A percentile compares a stretch with the other conserved stretches of the same genome.
Conservation (phyloP, 2,329 filamentous ascomycete genomes). For the Fusarium scirpi region DNA sequence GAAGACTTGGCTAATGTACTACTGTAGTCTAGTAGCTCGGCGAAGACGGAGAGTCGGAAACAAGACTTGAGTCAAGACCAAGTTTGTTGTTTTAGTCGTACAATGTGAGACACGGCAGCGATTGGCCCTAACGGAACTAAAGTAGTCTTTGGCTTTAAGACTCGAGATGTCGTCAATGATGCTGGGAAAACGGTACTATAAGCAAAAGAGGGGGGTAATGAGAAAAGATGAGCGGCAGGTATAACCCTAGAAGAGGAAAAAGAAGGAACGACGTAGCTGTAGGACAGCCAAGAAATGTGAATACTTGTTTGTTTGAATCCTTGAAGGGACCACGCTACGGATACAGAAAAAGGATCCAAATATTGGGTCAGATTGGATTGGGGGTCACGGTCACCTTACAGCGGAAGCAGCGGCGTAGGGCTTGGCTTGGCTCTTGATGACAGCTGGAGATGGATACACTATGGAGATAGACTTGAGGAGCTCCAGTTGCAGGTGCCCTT, state of each 20-base stretch:
- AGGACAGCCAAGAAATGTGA: slow-evolving; percentile 27
- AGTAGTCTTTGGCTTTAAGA: slow-evolving; percentile 7
- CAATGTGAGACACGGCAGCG: slow-evolving; percentile 20
- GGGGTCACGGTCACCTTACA: not conserved
- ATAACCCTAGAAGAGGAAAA: slow-evolving; percentile 1
- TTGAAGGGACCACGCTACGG: not conserved
- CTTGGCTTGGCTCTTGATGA: slow-evolving; percentile 4
- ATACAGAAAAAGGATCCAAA: not conserved
- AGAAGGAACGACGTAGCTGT: slow-evolving; percentile 21
- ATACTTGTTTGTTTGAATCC: slow-evolving; percentile 26
- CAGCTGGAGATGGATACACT: slow-evolving; percentile 1
- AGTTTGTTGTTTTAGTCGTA: slow-evolving; percentile 10
- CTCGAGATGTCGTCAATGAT: slow-evolving; percentile 21
- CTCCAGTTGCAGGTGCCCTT: not conserved
- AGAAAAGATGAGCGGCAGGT: not conserved
- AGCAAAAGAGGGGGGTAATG: not conserved
- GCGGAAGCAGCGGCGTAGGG: slow-evolving; percentile 11
- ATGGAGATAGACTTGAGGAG: not conserved
- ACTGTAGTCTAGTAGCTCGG: slow-evolving; percentile 4
- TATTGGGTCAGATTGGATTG: not conserved
- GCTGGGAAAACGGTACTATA: not conserved
- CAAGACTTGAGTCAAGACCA: slow-evolving; percentile 12
- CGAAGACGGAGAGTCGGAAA: not conserved
- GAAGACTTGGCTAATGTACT: slow-evolving; percentile 3
- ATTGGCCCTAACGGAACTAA: not conserved